These are phyloP conservation scores for Hevea brasiliensis DNA, from an alignment of 345 rosid species.

Conservation along the genomic window DNA sequence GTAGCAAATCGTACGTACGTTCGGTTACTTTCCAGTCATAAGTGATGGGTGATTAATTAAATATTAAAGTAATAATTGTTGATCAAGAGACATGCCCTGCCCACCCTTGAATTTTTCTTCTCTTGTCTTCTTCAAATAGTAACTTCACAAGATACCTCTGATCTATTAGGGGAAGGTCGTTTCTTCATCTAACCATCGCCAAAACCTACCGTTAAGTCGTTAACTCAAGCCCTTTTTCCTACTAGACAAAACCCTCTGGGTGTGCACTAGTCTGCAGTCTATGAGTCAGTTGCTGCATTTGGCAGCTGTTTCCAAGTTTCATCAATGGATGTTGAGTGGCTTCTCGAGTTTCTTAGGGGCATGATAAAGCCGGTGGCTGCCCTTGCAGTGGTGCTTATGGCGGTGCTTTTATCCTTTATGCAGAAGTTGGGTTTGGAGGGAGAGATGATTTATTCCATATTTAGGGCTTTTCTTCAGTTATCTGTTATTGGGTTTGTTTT, in stretches of 20 bases:
- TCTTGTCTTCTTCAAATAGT: not conserved
- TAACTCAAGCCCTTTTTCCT: too few species aligned
- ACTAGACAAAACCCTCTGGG: not conserved
- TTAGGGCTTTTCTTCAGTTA: conserved; percentile 77
- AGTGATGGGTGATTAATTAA: too few species aligned
- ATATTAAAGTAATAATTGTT: too few species aligned
- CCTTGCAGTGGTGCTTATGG: conserved; percentile 68
- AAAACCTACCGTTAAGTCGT: too few species aligned
- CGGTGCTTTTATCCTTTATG: conserved; percentile 52
- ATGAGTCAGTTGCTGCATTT: not conserved
- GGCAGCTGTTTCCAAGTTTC: not conserved
- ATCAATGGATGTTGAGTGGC: conserved; percentile 54
- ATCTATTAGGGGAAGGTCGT: conserved; percentile 34
- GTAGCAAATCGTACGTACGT: conserved; percentile 12
- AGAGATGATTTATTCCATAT: conserved; percentile 77
- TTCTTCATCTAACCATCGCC: not conserved
- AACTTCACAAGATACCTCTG: conserved; percentile 23
- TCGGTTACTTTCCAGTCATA: not conserved
- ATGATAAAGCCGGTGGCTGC: conserved; percentile 88
- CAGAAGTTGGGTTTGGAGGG: conserved; percentile 71
- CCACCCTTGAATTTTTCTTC: too few species aligned
- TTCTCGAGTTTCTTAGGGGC: conserved; percentile 53
- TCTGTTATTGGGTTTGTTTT: conserved; percentile 87
- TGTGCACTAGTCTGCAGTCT: not conserved
- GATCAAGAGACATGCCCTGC: too few species aligned